Percentiles rank a stretch among this genome's conserved stretches.
These are phyloP conservation scores for Arthrobotrys megalospora DNA, from an alignment of 2,329 filamentous ascomycete genomes.

Conservation along the genomic window DNA sequence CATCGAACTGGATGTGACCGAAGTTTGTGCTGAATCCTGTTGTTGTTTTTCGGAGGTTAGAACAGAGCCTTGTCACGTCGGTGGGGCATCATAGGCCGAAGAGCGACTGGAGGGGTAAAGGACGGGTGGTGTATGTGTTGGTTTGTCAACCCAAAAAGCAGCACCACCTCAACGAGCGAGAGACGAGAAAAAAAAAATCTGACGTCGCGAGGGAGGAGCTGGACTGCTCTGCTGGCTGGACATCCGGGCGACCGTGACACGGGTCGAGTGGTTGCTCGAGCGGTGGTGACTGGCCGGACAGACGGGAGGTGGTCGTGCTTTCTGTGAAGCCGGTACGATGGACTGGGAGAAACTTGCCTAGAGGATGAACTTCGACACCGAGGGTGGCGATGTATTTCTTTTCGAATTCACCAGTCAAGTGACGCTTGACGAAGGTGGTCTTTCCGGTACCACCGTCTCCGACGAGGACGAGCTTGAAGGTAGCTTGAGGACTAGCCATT, in stretches of 20 bases:
- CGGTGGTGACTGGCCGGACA: background rate
- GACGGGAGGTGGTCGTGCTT: constrained; percentile 7
- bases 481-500: constrained; percentile 87
- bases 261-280: constrained; percentile 15
- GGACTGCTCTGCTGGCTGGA: constrained; percentile 4
- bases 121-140: constrained; percentile 65
- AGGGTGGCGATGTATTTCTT: constrained; percentile 99
- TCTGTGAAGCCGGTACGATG: constrained; percentile 5
- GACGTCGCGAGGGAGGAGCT: constrained; percentile 44
- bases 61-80: constrained; percentile 38
- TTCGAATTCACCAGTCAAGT: constrained; percentile 99
- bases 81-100: constrained; percentile 63
- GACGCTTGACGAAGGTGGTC: constrained; percentile 99
- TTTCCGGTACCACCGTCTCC: constrained; percentile 99
- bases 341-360: constrained; percentile 72
- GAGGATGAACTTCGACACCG: constrained; percentile 98
- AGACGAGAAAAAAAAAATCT: constrained; percentile 27
- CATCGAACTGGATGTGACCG: constrained; percentile 97
- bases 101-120: constrained; percentile 65
- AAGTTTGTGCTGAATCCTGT: constrained; percentile 76
- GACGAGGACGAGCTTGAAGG: constrained; percentile 99
- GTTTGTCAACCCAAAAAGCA: constrained; percentile 39
- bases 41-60: constrained; percentile 48
- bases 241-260: constrained; percentile 24
- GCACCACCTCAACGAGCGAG: constrained; percentile 29